Conservation (phyloP, 2,329 filamentous ascomycete genomes). For the Ceratocystis cubensis region DNA sequence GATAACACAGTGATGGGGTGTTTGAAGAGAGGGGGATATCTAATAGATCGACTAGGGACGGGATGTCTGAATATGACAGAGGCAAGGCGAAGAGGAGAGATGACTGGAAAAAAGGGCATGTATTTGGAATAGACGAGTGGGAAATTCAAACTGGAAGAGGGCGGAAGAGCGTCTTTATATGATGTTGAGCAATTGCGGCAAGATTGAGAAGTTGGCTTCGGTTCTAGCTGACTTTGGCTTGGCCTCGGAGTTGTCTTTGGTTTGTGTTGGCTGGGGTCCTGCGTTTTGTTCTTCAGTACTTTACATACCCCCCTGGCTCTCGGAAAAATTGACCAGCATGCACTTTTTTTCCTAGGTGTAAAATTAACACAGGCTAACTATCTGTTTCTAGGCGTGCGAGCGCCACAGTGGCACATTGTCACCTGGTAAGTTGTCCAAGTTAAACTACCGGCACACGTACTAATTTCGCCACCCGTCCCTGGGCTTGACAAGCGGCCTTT, state of each 20-base stretch:
- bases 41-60: not conserved
- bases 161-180: constrained; percentile 17
- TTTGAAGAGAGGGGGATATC: not conserved
- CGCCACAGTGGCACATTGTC: constrained; percentile 20
- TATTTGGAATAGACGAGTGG: not conserved
- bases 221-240: not conserved
- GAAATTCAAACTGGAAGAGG: constrained; percentile 2
- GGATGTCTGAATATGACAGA: not conserved
- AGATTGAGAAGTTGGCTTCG: constrained; percentile 3
- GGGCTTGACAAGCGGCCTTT: constrained; percentile 14
- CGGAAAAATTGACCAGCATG: constrained; percentile 17
- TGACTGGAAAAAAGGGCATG: not conserved
- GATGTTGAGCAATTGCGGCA: constrained; percentile 7
- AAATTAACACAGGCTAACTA: constrained; percentile 3
- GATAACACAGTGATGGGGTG: not conserved
- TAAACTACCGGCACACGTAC: constrained; percentile 6
- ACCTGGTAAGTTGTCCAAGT: constrained; percentile 2
- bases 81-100: not conserved
- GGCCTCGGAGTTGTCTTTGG: not conserved
- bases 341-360: constrained; percentile 13
- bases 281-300: not conserved
- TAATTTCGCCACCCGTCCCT: constrained; percentile 20
- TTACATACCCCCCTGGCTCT: not conserved
- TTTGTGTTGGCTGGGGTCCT: not conserved
- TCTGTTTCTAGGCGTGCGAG: not conserved